Base-by-base conservation (phyloP, 805 yeast genomes). In the Candida koratica region DNA sequence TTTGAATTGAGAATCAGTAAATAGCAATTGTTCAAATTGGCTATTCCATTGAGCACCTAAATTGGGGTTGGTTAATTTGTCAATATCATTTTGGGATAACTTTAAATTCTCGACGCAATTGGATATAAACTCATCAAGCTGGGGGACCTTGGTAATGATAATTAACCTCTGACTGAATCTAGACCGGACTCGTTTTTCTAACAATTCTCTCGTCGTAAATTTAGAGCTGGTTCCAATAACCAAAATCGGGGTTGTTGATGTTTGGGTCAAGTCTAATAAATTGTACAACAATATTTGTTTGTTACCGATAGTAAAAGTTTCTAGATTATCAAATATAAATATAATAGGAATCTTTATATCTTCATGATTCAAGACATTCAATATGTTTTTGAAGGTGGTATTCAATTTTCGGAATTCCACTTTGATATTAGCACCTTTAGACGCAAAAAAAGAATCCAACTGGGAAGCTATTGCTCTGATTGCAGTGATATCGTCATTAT, bases 161-260 rank as follows among this genome's bases (percentile, higher is more conserved):
- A 88, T 69, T 2, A 83, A 59, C 33, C 95, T 64, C 52, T 90
- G 96, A 12, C 93, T 80, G 55, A 89, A 93, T 45, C 99, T 65
- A 38, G 94, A 81, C 46, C 87, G 73, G 1, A 93, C 97, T 49
- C 99, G 71, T 52, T 90, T 93, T 52, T 93, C 99, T 30, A 93
- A 64, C 48, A 77, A 68, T 48, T 90, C 97, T 33, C 89, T 68
- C 0, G 87, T 72, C 5, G 84, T 85, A 32, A 86, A 66, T 36
- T 81, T 79, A 1, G 89, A 72, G 1, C 94, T 80, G 9, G 82
- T 59, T 2, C 97, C 97, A 31, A 93, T 57, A 5, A 90, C 84
- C 34, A 93, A 75, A 4, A 89, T 77, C 1, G 96, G 95, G 2
- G 75, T 69, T 2, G 75, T 68, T 13, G 77, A 70, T 38, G 62